Evolutionary conservation across 2,329 filamentous ascomycete species (phyloP), one percentile per base, ranked within the genome.

Genomic region (Trichoderma sp.): DNA sequence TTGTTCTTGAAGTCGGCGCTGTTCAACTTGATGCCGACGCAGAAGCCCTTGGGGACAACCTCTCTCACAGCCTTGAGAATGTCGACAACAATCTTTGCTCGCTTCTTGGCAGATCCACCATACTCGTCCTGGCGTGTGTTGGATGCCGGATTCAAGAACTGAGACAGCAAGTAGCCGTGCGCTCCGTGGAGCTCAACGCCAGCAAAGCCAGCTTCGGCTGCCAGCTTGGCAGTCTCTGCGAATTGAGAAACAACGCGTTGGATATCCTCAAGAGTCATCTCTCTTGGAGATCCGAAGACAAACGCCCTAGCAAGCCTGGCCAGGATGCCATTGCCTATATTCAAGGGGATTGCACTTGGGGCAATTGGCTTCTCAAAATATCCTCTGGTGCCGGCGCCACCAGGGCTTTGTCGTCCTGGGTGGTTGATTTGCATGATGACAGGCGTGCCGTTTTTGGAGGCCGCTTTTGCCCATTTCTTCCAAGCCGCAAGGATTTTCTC

Each of bases 131-230:
- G 85, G 12, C 88, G 81, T 59, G 76, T 76, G 75, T 90, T 90
- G 0, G 82, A 84, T 30, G 81, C 82, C 2, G 82, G 79, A 0
- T 83, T 85, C 20, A 90, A 77, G 76, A 90, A 90, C 73, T 88
- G 86, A 7, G 85, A 82, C 0, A 90, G 78, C 3, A 91, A 81
- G 75, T 89, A 90, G 1, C 88, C 88, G 73, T 91, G 88, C 0
- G 85, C 85, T 4, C 77, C 84, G 50, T 86, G 85, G 12, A 86
- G 78, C 74, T 86, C 77, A 1, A 84, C 76, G 1, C 84, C 84
- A 2, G 82, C 81, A 39, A 86, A 83, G 1, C 84, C 86, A 0
- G 88, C 81, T 1, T 83, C 80, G 2, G 81, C 79, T 0, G 81
- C 78, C 4, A 90, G 75, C 6, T 83, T 81, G 1, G 90, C 89